Evolutionary conservation across 2,329 filamentous ascomycete genomes (phyloP).

Genomic region (Arthrobotrys sphaeroides): DNA sequence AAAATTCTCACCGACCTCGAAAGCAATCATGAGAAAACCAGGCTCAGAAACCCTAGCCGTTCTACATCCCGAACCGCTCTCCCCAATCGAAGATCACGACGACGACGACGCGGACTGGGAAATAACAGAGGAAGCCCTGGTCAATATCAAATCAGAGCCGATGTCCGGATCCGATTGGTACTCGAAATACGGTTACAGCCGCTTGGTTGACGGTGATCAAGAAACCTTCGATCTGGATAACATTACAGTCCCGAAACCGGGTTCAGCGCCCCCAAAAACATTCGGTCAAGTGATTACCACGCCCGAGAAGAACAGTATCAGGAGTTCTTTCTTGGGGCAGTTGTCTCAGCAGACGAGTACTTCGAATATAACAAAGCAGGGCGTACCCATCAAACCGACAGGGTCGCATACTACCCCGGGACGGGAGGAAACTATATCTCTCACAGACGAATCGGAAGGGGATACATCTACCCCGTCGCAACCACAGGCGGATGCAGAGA

Average conservation of each 20-base stretch:
- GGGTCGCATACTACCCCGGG: background rate
- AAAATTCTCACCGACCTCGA: conserved; percentile 45
- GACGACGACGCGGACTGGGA: background rate
- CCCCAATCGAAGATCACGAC: conserved; percentile 1
- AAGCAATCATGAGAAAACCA: conserved; percentile 30
- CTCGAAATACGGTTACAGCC: conserved; percentile 40
- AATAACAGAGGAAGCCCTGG: background rate
- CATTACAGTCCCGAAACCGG: background rate
- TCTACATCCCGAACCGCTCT: conserved; percentile 19
- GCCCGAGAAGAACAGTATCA: background rate
- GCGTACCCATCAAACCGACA: background rate
- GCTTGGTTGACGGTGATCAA: conserved; percentile 9
- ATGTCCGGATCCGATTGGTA: conserved; percentile 32
- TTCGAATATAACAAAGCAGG: background rate
- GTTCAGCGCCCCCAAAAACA: background rate
- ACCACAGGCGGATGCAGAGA: background rate
- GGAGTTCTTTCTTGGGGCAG: background rate
- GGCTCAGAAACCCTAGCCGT: conserved; percentile 37
- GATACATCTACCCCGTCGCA: background rate
- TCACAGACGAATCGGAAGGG: background rate
- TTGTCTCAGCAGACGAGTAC: background rate
- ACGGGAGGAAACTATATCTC: background rate
- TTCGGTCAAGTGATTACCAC: background rate
- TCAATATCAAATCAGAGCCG: conserved; percentile 21
- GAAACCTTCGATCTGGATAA: conserved; percentile 42